Evolutionary conservation across 768 basidiomycete species (phyloP), one percentile per base, ranked within the genome.

Genomic region (Cubamyces sp.): DNA sequence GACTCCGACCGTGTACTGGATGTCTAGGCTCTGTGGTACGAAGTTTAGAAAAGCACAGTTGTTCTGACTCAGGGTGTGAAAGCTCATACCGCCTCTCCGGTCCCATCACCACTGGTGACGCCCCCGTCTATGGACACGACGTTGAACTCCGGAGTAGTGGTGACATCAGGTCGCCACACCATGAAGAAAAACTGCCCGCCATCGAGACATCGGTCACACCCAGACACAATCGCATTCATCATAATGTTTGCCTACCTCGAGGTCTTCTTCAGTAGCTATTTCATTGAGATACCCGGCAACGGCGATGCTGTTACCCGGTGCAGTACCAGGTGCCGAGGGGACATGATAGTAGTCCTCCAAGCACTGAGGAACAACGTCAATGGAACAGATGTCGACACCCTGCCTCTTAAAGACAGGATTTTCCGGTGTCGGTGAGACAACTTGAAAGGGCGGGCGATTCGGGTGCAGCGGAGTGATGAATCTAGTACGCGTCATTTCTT

Each of bases 1-100:
- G 41, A 76, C 49, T 12, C 76, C 75, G 28, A 76, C 61, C 11
- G 75, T 76, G 61, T 75, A 76, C 53, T 78, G 74, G 28, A 71
- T 74, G 64, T 78, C 77, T 23, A 78, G 68, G 60, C 74, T 70
- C 73, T 74, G 43, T 9, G 21, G 5, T 14, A 30, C 67, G 46
- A 69, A 71, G 47, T 64, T 61, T 26, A 46, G 45, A 19, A 4
- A 14, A 12, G 23, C 19, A 11, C 18, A 4, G 45, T 21, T 23
- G 4, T 46, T 3, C 3, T 11, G 23, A 23, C 16, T 1, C 16
- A 18, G 11, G 42, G n/a, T 23, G 45, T 21, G 16, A 21, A n/a
- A 4, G 19, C 21, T 25, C 19, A 25, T 23, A 46, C 74, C 70
- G 72, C 70, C 16, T 71, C 57, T 16, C 37, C 45, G 9, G 39